Evolutionary conservation across 192 early-diverging fungal species (phyloP).

Genomic region (Rhizophagus sp.): DNA sequence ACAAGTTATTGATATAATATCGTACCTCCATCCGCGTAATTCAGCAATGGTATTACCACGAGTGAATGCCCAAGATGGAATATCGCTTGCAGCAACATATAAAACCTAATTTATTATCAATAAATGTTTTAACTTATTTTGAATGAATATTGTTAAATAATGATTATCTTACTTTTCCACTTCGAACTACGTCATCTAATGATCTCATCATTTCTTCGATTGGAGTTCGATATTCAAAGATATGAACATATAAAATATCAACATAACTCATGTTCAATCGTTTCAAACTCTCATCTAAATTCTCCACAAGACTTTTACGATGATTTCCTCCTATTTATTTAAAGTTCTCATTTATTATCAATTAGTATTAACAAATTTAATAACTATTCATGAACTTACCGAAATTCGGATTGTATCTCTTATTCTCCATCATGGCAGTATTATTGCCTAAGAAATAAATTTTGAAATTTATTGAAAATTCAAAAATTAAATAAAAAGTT

Average conservation of each 20-base stretch:
- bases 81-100: slow-evolving; percentile 44
- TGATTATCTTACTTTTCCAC: slow-evolving; percentile 44
- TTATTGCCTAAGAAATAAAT: neutral
- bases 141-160: too few relatives aligned
- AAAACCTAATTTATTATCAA: slow-evolving; percentile 23
- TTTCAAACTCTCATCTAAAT: slow-evolving; percentile 45
- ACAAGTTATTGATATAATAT: neutral
- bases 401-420: neutral
- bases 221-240: slow-evolving; percentile 38
- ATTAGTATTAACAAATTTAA: neutral
- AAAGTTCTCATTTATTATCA: slow-evolving; percentile 9
- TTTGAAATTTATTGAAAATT: neutral
- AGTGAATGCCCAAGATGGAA: slow-evolving; percentile 45
- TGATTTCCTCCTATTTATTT: slow-evolving; percentile 22
- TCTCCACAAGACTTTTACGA: slow-evolving; percentile 34
- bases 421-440: neutral
- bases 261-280: slow-evolving; percentile 35
- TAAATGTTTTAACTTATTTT: too few relatives aligned
- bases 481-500: neutral
- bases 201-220: slow-evolving; percentile 64
- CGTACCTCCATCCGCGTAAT: too few relatives aligned
- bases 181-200: slow-evolving; percentile 57
- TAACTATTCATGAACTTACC: neutral
- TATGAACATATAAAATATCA: slow-evolving; percentile 36
- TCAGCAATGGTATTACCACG: too few relatives aligned